These are phyloP conservation scores for Diplogelasinospora grovesii DNA, from an alignment of 495 filamentous ascomycete genomes.

Conservation along the genomic window DNA sequence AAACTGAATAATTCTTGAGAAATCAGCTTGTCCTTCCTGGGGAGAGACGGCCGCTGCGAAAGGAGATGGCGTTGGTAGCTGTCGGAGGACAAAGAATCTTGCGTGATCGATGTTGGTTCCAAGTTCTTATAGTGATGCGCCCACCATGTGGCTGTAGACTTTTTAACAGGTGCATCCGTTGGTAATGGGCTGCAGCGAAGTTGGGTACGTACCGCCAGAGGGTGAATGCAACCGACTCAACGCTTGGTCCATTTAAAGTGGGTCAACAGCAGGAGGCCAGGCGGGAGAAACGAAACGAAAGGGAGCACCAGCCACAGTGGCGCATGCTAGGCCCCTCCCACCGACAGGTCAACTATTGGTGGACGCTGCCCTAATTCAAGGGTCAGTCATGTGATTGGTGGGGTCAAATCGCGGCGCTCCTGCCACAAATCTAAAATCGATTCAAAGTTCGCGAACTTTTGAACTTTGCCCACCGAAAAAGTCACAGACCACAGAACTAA, in stretches of 20 bases:
- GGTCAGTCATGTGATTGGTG: constrained; percentile 23
- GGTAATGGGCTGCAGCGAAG: no score
- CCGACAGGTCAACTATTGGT: no score
- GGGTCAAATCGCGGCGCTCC: constrained; percentile 22
- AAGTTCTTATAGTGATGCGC: constrained; percentile 6
- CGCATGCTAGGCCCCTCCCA: no score
- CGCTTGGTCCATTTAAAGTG: no score
- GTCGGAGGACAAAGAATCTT: constrained; percentile 14
- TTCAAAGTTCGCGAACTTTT: constrained; percentile 10
- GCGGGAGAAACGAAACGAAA: not conserved
- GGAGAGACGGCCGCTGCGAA: not conserved
- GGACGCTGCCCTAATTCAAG: constrained; percentile 26
- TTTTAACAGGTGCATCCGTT: no score
- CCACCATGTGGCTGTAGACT: no score
- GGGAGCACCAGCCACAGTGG: not conserved
- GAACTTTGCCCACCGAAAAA: constrained; percentile 11
- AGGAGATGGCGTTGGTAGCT: constrained; percentile 5
- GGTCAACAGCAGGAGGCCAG: constrained; percentile 9
- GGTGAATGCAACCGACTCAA: no score
- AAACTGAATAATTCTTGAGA: no score
- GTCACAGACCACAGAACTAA: constrained; percentile 34
- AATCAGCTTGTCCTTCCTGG: no score
- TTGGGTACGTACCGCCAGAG: no score
- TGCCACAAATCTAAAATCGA: constrained; percentile 27
- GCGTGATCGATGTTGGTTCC: constrained; percentile 14